Conservation (phyloP, 768 basidiomycete genomes). For the Lentinus tigrinus region DNA sequence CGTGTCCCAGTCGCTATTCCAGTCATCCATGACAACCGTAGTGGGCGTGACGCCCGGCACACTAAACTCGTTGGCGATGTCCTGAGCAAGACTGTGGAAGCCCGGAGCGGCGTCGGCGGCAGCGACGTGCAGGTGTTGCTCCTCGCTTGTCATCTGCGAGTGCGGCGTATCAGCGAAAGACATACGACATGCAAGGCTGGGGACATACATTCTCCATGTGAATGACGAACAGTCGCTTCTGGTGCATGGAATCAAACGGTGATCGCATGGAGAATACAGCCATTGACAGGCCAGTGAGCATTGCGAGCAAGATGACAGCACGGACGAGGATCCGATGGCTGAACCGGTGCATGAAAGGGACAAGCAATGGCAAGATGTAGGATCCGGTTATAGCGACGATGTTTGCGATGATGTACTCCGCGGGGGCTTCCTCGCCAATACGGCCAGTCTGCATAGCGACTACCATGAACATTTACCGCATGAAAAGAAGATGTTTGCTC, state of each 20-base stretch:
- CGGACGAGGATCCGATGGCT: constrained; percentile 39
- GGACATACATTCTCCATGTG: constrained; percentile 82
- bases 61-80: constrained; percentile 64
- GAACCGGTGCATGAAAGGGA: constrained; percentile 79
- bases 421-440: constrained; percentile 77
- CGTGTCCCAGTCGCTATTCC: constrained; percentile 87
- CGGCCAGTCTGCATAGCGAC: constrained; percentile 66
- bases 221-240: constrained; percentile 81
- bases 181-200: background rate
- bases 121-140: constrained; percentile 78
- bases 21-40: constrained; percentile 64
- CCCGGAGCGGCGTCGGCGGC: constrained; percentile 82
- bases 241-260: constrained; percentile 84
- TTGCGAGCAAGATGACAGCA: constrained; percentile 43
- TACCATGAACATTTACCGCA: background rate
- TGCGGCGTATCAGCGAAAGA: background rate
- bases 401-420: constrained; percentile 85
- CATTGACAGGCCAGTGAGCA: constrained; percentile 49
- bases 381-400: constrained; percentile 61
- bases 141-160: constrained; percentile 63
- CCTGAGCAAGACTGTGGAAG: constrained; percentile 57
- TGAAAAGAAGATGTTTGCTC: constrained; percentile 19
- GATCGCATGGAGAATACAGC: constrained; percentile 57
- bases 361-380: constrained; percentile 54
- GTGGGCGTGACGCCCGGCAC: constrained; percentile 36